These are phyloP conservation scores for Cornus kousa DNA, from an alignment of 148 eudicot species.

Conservation along the genomic window DNA sequence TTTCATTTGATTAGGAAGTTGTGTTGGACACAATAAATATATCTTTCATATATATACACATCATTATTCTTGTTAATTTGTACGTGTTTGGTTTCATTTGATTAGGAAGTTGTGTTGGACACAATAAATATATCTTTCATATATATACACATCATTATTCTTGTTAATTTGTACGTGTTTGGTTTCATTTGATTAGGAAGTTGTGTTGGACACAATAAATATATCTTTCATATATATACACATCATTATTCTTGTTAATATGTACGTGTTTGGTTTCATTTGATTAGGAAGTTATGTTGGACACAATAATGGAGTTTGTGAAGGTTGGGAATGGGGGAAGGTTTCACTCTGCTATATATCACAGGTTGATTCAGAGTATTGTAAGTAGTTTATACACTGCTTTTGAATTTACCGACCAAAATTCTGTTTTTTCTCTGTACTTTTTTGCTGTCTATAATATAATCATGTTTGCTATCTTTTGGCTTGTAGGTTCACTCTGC, in stretches of 20 bases:
- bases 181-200: conserved; percentile 46
- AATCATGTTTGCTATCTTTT: neutral
- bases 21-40: no score
- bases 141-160: neutral
- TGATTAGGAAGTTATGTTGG: conserved; percentile 74
- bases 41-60: neutral
- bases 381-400: conserved; percentile 39
- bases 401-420: neutral
- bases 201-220: conserved; percentile 51
- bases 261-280: neutral
- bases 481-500: conserved; percentile 56
- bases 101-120: no score
- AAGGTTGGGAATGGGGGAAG: conserved; percentile 77
- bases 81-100: neutral
- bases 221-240: neutral
- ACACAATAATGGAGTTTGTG: conserved; percentile 82
- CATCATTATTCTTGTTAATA: neutral
- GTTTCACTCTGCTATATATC: conserved; percentile 64
- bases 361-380: conserved; percentile 58
- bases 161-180: neutral
- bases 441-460: no score
- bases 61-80: neutral
- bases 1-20: no score
- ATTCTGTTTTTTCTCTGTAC: no score
- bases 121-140: neutral